Conservation (phyloP, 176 grass and related monocot species). For the Aegilops umbellulata region DNA sequence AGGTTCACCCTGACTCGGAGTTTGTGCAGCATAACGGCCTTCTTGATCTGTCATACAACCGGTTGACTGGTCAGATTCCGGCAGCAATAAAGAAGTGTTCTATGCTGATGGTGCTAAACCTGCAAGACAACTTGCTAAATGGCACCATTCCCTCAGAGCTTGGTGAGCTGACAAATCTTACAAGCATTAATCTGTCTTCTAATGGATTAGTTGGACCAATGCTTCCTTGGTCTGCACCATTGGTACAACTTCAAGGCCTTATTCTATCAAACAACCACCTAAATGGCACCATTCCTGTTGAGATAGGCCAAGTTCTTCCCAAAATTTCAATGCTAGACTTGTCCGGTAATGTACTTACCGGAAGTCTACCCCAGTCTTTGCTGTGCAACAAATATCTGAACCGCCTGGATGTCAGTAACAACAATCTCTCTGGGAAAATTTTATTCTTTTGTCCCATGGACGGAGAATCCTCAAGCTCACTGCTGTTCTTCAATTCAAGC, state of each 20-base stretch:
- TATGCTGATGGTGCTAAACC: slow-evolving; percentile 59
- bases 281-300: slow-evolving; percentile 59
- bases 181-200: slow-evolving; percentile 67
- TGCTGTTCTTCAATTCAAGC: slow-evolving; percentile 82
- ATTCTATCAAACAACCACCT: slow-evolving; percentile 82
- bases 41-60: slow-evolving; percentile 89
- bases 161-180: slow-evolving; percentile 65
- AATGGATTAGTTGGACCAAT: slow-evolving; percentile 67
- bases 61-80: slow-evolving; percentile 69
- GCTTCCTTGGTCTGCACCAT: slow-evolving; percentile 50
- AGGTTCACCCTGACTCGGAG: slow-evolving; percentile 75
- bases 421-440: slow-evolving; percentile 71
- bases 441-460: slow-evolving; percentile 44
- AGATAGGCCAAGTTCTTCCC: slow-evolving; percentile 66
- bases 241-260: slow-evolving; percentile 73
- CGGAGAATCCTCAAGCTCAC: slow-evolving; percentile 45
- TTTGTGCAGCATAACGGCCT: slow-evolving; percentile 92
- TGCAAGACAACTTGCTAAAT: slow-evolving; percentile 79
- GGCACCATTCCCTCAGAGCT: slow-evolving; percentile 82
- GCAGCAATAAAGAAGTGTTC: slow-evolving; percentile 60
- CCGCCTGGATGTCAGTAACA: slow-evolving; percentile 76
- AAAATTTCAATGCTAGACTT: slow-evolving; percentile 67
- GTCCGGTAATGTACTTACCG: slow-evolving; percentile 73
- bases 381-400: slow-evolving; percentile 57
- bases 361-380: slow-evolving; percentile 57